These are phyloP conservation scores for Saccharum spontaneum DNA, from an alignment of 176 grass and related monocot genomes.

Conservation along the genomic window DNA sequence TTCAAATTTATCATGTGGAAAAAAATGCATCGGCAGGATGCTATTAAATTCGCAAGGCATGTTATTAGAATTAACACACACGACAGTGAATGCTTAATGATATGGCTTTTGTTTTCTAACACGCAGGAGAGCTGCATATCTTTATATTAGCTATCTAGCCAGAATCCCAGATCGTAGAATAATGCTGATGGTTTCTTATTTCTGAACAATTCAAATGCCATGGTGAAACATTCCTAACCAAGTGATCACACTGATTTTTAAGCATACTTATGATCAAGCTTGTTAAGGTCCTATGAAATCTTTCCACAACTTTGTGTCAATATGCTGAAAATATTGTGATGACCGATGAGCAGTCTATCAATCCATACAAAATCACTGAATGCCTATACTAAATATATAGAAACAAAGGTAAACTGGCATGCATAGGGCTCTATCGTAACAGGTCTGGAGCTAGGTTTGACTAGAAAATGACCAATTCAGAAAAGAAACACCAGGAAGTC, in stretches of 20 bases:
- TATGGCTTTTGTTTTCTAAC: background rate
- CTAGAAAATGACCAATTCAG: slow-evolving; percentile 5
- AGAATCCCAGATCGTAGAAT: background rate
- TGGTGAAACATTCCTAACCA: background rate
- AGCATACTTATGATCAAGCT: background rate
- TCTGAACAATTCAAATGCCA: background rate
- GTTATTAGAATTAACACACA: background rate
- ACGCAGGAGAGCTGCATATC: background rate
- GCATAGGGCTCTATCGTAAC: background rate
- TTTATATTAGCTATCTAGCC: background rate
- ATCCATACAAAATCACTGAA: background rate
- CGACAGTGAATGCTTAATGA: background rate
- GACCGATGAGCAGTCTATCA: background rate
- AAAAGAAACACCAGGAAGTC: slow-evolving; percentile 12
- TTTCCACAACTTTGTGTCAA: background rate
- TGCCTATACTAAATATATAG: background rate
- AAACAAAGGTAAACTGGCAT: background rate
- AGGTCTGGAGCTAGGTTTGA: background rate
- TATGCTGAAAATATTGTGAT: background rate
- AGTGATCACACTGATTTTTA: background rate
- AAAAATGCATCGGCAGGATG: background rate
- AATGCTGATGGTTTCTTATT: background rate
- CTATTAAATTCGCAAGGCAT: background rate
- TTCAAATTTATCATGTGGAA: slow-evolving; percentile 9
- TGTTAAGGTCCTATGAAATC: background rate